A percentile compares a stretch with the other conserved stretches of the same genome.
Evolutionary conservation across 495 filamentous ascomycete genomes (phyloP).

Genomic region (Tirmania nivea): DNA sequence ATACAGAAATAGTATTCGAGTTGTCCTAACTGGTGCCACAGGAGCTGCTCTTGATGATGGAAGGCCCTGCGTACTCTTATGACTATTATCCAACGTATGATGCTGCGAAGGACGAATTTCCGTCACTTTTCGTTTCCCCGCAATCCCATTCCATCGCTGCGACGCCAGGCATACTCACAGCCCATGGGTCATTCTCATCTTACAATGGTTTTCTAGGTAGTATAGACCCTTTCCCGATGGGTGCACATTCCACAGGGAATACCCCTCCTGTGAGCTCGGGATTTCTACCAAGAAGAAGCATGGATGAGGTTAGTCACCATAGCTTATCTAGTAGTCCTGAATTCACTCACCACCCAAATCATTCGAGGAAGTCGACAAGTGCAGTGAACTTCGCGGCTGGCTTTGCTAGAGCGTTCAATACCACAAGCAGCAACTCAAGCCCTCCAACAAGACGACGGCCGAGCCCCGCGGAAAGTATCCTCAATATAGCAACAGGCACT

Average conservation of each 20-base stretch:
- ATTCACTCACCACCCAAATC: neutral
- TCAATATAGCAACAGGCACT: slow-evolving; percentile 33
- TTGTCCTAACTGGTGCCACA: slow-evolving; percentile 15
- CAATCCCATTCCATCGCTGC: slow-evolving; percentile 26
- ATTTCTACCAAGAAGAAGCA: neutral
- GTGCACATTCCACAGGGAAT: slow-evolving; percentile 20
- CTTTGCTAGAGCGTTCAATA: neutral
- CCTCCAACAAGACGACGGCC: slow-evolving; percentile 34
- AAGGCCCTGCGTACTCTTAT: slow-evolving; percentile 40
- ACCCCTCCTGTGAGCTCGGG: neutral
- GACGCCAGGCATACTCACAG: slow-evolving; percentile 31
- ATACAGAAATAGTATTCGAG: neutral
- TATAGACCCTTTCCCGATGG: slow-evolving; percentile 30
- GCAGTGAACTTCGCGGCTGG: neutral
- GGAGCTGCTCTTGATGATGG: slow-evolving; percentile 39
- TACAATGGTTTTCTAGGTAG: slow-evolving; percentile 48
- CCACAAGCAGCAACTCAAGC: slow-evolving; percentile 36
- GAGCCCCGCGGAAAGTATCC: slow-evolving; percentile 44
- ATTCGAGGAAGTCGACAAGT: neutral
- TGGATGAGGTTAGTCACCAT: neutral
- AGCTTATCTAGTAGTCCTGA: neutral
- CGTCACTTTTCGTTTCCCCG: slow-evolving; percentile 11
- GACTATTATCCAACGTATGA: slow-evolving; percentile 47
- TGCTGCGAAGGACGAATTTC: slow-evolving; percentile 28
- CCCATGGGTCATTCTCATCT: slow-evolving; percentile 30